Conservation (phyloP, 1,284 basidiomycete species). For the Sporisorium sorghi region DNA sequence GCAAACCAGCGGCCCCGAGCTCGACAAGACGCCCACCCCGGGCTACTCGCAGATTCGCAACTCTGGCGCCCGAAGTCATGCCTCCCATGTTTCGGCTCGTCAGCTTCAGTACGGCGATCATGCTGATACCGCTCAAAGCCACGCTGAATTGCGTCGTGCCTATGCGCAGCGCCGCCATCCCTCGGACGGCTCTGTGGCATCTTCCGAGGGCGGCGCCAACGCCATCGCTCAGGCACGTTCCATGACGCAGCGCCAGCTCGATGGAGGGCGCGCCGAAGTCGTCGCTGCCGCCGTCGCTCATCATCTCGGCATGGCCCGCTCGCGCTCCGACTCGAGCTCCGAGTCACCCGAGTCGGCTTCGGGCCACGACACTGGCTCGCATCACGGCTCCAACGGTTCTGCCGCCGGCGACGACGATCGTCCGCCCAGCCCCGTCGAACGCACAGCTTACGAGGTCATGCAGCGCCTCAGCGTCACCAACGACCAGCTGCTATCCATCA, state of each 20-base stretch:
- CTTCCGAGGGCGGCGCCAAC: slow-evolving; percentile 31
- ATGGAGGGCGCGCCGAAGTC: slow-evolving; percentile 21
- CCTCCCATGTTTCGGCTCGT: slow-evolving; percentile 24
- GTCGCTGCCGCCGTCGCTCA: slow-evolving; percentile 30
- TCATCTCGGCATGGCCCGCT: slow-evolving; percentile 37
- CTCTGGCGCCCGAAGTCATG: slow-evolving; percentile 16
- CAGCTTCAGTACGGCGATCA: slow-evolving; percentile 19
- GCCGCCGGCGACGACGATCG: slow-evolving; percentile 73
- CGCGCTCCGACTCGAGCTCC: slow-evolving; percentile 48
- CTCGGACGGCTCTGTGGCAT: slow-evolving; percentile 43
- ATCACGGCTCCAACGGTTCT: slow-evolving; percentile 73
- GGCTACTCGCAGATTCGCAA: slow-evolving; percentile 40
- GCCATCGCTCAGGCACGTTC: slow-evolving; percentile 44
- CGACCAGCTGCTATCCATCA: slow-evolving; percentile 81
- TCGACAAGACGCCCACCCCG: slow-evolving; percentile 62
- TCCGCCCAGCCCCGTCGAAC: slow-evolving; percentile 76
- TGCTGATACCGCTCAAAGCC: slow-evolving; percentile 15
- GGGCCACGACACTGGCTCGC: slow-evolving; percentile 72
- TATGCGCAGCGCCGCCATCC: slow-evolving; percentile 39
- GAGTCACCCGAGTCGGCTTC: slow-evolving; percentile 52
- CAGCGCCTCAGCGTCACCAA: slow-evolving; percentile 74
- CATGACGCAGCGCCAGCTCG: slow-evolving; percentile 40
- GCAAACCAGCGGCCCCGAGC: slow-evolving; percentile 24
- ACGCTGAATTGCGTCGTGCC: slow-evolving; percentile 30
- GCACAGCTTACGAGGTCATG: slow-evolving; percentile 74